phyloP scores from a whole-genome alignment of 2,329 filamentous ascomycete species.

The Penicillium sp. region DNA sequence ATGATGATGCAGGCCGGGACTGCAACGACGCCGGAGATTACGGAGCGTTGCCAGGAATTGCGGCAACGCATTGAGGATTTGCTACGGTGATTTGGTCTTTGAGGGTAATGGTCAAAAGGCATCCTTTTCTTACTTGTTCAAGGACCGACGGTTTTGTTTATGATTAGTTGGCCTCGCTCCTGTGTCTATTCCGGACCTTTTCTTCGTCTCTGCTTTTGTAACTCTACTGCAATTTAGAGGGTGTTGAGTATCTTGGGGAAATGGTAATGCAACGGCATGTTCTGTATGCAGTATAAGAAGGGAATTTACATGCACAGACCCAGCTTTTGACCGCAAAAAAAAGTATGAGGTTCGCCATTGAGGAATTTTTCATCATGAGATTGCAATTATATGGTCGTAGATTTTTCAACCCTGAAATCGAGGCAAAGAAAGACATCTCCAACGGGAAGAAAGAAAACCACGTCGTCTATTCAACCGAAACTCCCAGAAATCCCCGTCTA shows the following conservation, averaged over 20 bases:
- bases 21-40: slow-evolving; percentile 9
- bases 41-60: slow-evolving; percentile 39
- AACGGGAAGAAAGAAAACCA: background rate
- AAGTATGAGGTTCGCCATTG: background rate
- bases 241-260: slow-evolving; percentile 8
- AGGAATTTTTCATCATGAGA: background rate
- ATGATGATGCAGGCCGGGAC: slow-evolving; percentile 48
- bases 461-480: slow-evolving; percentile 8
- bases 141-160: background rate
- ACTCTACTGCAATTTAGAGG: slow-evolving; percentile 5
- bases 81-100: slow-evolving; percentile 36
- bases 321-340: background rate
- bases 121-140: background rate
- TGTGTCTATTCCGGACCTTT: background rate
- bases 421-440: background rate
- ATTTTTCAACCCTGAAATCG: background rate
- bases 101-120: background rate
- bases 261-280: slow-evolving; percentile 24
- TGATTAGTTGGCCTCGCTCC: background rate
- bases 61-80: slow-evolving; percentile 46
- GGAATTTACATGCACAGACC: background rate
- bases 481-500: slow-evolving; percentile 25
- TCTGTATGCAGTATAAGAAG: background rate
- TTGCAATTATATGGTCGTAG: background rate
- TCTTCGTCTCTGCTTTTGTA: slow-evolving; percentile 5